Conservation (phyloP, 2,329 filamentous ascomycete genomes). For the Aspergillus thermomutatus region DNA sequence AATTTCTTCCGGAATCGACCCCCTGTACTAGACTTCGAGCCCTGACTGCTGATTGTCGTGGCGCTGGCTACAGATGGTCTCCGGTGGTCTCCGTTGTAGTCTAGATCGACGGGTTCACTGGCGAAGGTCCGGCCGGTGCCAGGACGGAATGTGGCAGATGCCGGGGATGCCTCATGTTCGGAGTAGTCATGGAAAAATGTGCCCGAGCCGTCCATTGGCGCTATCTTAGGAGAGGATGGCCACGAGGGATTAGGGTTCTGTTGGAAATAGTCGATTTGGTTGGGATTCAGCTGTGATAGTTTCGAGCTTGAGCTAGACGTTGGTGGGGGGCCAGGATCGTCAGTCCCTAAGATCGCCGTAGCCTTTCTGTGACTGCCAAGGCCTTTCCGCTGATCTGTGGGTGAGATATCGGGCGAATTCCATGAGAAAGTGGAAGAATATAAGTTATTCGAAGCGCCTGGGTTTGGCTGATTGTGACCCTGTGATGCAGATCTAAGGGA, state of each 20-base stretch:
- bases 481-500: conserved; percentile 20
- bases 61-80: conserved; percentile 86
- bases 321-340: conserved; percentile 23
- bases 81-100: conserved; percentile 67
- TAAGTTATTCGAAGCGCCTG: conserved; percentile 23
- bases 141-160: conserved; percentile 67
- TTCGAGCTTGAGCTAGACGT: conserved; percentile 20
- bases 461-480: conserved; percentile 15
- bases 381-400: conserved; percentile 35
- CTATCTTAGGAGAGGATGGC: conserved; percentile 25
- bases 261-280: conserved; percentile 16
- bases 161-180: conserved; percentile 49
- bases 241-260: conserved; percentile 30
- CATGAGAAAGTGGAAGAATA: conserved; percentile 33
- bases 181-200: conserved; percentile 39
- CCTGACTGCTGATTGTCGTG: conserved; percentile 79
- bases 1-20: conserved; percentile 74
- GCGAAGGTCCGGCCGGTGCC: conserved; percentile 50
- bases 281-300: conserved; percentile 20
- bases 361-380: conserved; percentile 35
- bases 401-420: conserved; percentile 36
- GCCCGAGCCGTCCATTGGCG: conserved; percentile 26
- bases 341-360: conserved; percentile 27
- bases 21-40: conserved; percentile 70
- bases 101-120: conserved; percentile 60